Percentiles rank a stretch among this genome's conserved stretches.
These are phyloP conservation scores for Ciborinia camelliae DNA, from an alignment of 2,329 filamentous ascomycete genomes.

Conservation along the genomic window DNA sequence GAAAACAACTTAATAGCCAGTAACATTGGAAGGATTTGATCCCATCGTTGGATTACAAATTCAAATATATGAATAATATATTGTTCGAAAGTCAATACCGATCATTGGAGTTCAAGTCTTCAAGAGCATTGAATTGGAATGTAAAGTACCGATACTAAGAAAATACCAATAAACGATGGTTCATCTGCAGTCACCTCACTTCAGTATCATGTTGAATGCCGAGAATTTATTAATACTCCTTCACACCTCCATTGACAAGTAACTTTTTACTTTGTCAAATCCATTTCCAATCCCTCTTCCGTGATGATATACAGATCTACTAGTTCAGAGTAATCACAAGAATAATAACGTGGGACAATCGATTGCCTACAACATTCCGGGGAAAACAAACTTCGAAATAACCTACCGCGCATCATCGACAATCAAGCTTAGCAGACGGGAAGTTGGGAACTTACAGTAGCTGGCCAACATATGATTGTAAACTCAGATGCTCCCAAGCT, in stretches of 20 bases:
- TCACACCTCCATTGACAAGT: neutral
- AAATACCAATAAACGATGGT: constrained; percentile 1
- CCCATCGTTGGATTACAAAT: neutral
- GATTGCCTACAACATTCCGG: no score
- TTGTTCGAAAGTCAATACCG: neutral
- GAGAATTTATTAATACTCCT: neutral
- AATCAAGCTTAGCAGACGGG: no score
- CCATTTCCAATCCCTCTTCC: neutral
- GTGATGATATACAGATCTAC: neutral
- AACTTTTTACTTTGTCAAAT: neutral
- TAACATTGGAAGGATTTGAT: neutral
- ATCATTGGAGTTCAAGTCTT: neutral
- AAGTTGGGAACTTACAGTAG: no score
- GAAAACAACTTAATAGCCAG: neutral
- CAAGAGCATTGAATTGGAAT: constrained; percentile 10
- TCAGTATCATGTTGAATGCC: constrained; percentile 7
- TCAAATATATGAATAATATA: neutral
- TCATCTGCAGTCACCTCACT: neutral
- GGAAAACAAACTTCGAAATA: no score
- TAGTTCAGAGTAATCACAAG: neutral
- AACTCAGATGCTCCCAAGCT: constrained; percentile 5
- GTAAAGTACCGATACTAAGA: neutral
- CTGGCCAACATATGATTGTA: constrained; percentile 1
- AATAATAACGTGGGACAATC: neutral
- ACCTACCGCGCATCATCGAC: no score